Evolutionary conservation across 2,329 filamentous ascomycete species (phyloP).

Genomic region (Nakataea oryzae): DNA sequence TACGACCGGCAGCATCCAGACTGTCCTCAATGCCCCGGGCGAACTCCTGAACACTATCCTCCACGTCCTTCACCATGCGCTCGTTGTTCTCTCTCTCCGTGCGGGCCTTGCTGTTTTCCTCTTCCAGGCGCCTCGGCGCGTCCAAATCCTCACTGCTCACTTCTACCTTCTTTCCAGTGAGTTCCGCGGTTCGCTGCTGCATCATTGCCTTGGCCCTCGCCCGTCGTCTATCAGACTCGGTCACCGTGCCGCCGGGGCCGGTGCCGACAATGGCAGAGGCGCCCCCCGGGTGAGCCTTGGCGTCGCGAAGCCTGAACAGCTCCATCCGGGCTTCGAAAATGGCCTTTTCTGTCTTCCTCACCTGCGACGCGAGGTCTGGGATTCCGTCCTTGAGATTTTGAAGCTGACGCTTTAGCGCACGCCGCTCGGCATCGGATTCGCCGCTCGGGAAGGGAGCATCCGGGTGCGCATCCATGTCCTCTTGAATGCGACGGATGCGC

Average conservation of each 20-base stretch:
- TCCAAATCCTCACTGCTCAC: slow-evolving; percentile 60
- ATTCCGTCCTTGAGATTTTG: slow-evolving; percentile 83
- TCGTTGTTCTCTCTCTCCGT: slow-evolving; percentile 91
- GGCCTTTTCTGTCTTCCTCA: slow-evolving; percentile 79
- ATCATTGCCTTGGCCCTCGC: slow-evolving; percentile 95
- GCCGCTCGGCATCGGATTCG: slow-evolving; percentile 81
- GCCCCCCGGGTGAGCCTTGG: slow-evolving; percentile 79
- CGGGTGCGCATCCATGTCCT: slow-evolving; percentile 88
- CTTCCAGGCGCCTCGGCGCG: slow-evolving; percentile 76
- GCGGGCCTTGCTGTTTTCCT: slow-evolving; percentile 71
- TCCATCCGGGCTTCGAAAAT: slow-evolving; percentile 89
- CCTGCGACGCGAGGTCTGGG: slow-evolving; percentile 83
- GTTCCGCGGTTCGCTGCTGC: slow-evolving; percentile 89
- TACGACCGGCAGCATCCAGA: slow-evolving; percentile 70
- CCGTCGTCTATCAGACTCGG: slow-evolving; percentile 89
- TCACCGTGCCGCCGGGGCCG: slow-evolving; percentile 80
- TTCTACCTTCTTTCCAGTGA: slow-evolving; percentile 75
- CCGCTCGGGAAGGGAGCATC: slow-evolving; percentile 59
- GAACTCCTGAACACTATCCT: slow-evolving; percentile 90
- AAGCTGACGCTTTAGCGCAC: slow-evolving; percentile 78
- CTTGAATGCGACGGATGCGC: slow-evolving; percentile 81
- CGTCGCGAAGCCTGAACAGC: slow-evolving; percentile 85
- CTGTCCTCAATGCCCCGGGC: slow-evolving; percentile 74
- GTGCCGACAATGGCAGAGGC: slow-evolving; percentile 79
- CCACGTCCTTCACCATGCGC: slow-evolving; percentile 91